Percentiles rank a stretch among this genome's conserved stretches.
Evolutionary conservation across 371 early-diverging fungal species (phyloP).

Genomic region (Mucor sp.): DNA sequence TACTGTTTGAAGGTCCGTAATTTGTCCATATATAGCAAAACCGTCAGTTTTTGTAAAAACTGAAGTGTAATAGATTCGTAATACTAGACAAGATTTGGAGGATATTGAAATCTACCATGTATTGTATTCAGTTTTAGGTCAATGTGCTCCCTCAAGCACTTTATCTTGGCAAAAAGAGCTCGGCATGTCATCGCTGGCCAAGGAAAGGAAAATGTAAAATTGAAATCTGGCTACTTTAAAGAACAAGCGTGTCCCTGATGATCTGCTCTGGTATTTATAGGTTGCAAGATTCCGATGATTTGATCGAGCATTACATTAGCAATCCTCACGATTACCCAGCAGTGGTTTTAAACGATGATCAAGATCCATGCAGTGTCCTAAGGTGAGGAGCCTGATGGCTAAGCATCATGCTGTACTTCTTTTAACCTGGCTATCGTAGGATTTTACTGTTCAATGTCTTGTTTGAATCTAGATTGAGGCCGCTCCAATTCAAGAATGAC

Average conservation of each 20-base stretch:
- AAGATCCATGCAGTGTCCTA: neutral
- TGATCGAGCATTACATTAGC: slow-evolving; percentile 4
- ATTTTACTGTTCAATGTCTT: slow-evolving; percentile 3
- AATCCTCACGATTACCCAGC: slow-evolving; percentile 2
- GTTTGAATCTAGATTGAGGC: neutral
- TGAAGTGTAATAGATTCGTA: neutral
- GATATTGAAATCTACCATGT: slow-evolving; percentile 13
- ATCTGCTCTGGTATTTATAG: neutral
- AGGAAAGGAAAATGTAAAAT: neutral
- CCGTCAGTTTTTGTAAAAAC: neutral
- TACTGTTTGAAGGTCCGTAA: slow-evolving; percentile 18
- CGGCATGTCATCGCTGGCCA: neutral
- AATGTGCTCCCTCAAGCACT: neutral
- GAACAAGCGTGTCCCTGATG: neutral
- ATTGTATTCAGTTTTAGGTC: slow-evolving; percentile 1
- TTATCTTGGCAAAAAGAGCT: slow-evolving; percentile 6
- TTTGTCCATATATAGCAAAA: slow-evolving; percentile 4
- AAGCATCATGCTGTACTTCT: neutral
- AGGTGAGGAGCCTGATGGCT: neutral
- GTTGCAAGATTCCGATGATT: neutral
- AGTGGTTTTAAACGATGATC: neutral
- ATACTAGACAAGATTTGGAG: neutral
- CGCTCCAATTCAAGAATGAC: neutral
- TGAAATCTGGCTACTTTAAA: neutral
- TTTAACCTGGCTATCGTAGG: neutral